These are phyloP conservation scores for Rutstroemia sp. DNA, from an alignment of 2,329 filamentous ascomycete genomes.

Conservation along the genomic window DNA sequence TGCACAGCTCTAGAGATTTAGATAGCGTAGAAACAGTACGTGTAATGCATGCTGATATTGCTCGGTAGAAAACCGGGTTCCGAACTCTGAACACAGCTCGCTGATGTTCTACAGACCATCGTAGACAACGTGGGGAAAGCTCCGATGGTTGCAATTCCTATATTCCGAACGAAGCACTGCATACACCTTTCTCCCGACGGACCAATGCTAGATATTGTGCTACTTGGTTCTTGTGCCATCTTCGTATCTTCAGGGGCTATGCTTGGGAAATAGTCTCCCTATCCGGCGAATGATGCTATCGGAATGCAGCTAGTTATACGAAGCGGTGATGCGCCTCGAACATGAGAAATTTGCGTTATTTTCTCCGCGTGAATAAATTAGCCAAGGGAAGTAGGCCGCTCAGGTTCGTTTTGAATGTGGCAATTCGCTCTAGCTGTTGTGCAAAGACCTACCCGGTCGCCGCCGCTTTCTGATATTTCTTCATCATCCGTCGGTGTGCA, in stretches of 20 bases:
- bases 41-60: no score
- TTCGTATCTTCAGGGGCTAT: no score
- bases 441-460: neutral
- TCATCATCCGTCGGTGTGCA: conserved; percentile 31
- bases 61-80: no score
- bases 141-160: neutral
- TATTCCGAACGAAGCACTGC: neutral
- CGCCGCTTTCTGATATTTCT: conserved; percentile 15
- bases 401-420: neutral
- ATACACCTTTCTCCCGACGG: neutral
- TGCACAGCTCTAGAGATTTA: no score
- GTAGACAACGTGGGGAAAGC: neutral
- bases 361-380: neutral
- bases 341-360: neutral
- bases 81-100: no score
- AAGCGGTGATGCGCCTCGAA: neutral
- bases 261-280: no score
- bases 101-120: neutral
- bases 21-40: no score
- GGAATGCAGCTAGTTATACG: no score
- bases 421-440: neutral
- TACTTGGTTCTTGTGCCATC: no score
- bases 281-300: no score
- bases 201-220: no score
- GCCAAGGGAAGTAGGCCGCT: neutral